Base-by-base conservation (phyloP, 75 land plant genomes). In the Sequoia sempervirens region DNA sequence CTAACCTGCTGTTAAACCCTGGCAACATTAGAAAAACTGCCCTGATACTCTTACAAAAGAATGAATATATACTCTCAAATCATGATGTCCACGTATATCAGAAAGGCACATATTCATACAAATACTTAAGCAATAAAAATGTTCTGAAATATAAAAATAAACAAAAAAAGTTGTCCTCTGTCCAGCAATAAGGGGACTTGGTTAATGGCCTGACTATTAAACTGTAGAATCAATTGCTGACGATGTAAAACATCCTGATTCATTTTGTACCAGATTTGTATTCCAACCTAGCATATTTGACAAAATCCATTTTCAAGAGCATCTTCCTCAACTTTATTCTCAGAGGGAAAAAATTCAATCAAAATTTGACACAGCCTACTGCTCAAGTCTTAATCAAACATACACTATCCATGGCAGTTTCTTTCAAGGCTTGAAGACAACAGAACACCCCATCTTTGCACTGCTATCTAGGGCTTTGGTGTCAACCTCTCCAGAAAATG, bases 401-500 rank as follows among this genome's bases (percentile, higher is more conserved):
- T 61, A 26, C 1, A 61, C 66, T 23, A 61, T 61, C 79, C 37
- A 32, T 73, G 75, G 23, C 75, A 28, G 34, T 73, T 32, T 12
- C 80, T 43, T 52, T 89, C 90, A 89, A 54, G 90, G 90, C 84
- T 89, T 89, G 81, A 89, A 69, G 52, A 87, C 85, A 75, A 89
- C 41, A 41, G 91, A 90, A 66, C 89, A 80, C 13, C 91, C 91
- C 83, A 89, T 64, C 90, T 89, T 89, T 36, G 91, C 84, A 56
- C 76, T 75, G 78, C 85, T 89, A 53, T 89, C 84, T 64, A 89
- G 72, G 36, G 90, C 88, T 66, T 89, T 89, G 61, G 91, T 85
- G 75, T 89, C 90, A 37, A 89, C 86, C 80, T 89, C 90, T 40
- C 87, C 91, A 70, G 90, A 89, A 80, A 89, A 34, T 17, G 90